phyloP scores from a whole-genome alignment of 1,284 basidiomycete species.

The Ceratobasidium sp. region DNA sequence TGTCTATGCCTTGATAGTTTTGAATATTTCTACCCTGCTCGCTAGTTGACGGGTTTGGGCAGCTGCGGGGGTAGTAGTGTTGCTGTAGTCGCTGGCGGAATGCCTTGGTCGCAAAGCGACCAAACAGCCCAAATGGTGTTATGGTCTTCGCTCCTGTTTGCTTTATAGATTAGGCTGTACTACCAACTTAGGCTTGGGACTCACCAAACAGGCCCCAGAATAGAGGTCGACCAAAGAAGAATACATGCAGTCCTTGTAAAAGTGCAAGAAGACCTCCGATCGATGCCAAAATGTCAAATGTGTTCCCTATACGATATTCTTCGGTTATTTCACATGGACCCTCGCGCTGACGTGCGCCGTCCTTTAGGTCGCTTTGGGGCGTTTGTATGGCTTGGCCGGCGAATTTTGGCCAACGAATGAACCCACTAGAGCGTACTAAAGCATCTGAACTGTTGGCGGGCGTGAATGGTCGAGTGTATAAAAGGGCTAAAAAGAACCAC shows the following conservation, averaged over 20 bases:
- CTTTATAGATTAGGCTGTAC: no score
- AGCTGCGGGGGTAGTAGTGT: background rate
- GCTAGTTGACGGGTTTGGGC: background rate
- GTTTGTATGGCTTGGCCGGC: background rate
- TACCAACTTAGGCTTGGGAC: background rate
- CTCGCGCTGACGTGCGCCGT: background rate
- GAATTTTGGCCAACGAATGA: background rate
- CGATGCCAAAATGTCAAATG: conserved; percentile 14
- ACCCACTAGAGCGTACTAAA: background rate
- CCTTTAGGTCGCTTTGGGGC: background rate
- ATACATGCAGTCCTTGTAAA: conserved; percentile 12
- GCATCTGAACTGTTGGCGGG: background rate
- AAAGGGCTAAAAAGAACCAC: background rate
- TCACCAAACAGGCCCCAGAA: conserved; percentile 27
- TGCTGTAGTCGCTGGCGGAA: background rate
- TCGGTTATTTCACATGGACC: background rate
- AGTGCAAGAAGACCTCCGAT: conserved; percentile 24
- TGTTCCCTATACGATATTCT: background rate
- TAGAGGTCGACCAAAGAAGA: conserved; percentile 10
- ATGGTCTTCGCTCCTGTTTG: background rate
- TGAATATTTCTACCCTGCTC: background rate
- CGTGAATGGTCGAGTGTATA: background rate
- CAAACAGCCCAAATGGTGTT: conserved; percentile 1
- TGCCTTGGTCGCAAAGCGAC: background rate
- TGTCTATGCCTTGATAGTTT: conserved; percentile 6